Evolutionary conservation across 345 rosid species (phyloP), one percentile per base, ranked within the genome.

Genomic region (Cardamine resedifolia): DNA sequence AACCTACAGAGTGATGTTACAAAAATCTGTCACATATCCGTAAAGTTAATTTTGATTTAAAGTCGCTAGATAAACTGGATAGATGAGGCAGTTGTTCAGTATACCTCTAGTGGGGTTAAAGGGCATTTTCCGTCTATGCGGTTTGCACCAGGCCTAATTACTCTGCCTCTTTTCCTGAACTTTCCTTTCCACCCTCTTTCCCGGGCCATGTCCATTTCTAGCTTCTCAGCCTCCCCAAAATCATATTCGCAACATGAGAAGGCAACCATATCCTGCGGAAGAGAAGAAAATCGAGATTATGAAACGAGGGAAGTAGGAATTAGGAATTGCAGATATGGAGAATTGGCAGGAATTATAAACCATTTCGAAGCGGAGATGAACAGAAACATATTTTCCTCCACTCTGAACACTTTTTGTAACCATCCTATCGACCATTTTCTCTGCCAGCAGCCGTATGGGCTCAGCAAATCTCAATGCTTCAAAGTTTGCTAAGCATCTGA

Each of bases 111-210:
- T 34, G 97, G 99, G 68, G 96, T 87, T 56, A 95, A 84, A 69
- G 97, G 99, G 77, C 99, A 95, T 79, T 86, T 95, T 59, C 99
- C 99, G 38, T 95, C 97, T 68, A 89, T 64, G 3, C 99, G 91
- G 74, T 91, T 95, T 77, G 86, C 96, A 60, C 96, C 90, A 6
- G 99, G 97, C 81, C 82, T 84, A 75, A 89, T 88, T 63, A 91
- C 87, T 76, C 96, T 85, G 51, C 99, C 96, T 77, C 91, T 88
- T 66, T 81, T 85, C 87, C 89, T 88, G 65, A 95, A 91, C 78
- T 95, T 95, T 62, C 99, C 97, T 81, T 96, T 87, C 99, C 99
- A 95, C 41, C 97, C 83, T 75, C 85, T 87, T 82, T 95, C 99
- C 58, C 96, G 83, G 58, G 97, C 96, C 77, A 79, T 70, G 83